Percentiles rank a stretch among this genome's conserved stretches.
phyloP scores from a whole-genome alignment of 495 filamentous ascomycete genomes.

The Oidiodendron maius region DNA sequence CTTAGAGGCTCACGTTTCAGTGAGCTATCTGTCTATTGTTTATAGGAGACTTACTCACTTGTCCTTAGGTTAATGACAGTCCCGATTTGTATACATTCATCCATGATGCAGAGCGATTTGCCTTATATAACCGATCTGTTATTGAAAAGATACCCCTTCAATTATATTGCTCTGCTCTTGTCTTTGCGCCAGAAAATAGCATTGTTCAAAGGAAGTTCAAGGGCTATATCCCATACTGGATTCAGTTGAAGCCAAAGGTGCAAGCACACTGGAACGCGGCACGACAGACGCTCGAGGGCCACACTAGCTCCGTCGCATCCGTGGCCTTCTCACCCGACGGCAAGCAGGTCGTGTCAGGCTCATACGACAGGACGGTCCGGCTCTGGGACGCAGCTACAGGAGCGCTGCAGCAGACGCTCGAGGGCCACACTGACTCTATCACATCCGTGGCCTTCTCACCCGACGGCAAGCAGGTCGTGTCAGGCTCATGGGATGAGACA shows the following conservation, averaged over 20 bases:
- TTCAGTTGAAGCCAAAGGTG: background rate
- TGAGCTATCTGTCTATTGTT: conserved; percentile 1
- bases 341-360: too few relatives aligned
- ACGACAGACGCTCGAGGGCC: background rate
- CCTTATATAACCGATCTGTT: conserved; percentile 2
- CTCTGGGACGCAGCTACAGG: too few relatives aligned
- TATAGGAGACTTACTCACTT: conserved; percentile 3
- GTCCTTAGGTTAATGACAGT: background rate
- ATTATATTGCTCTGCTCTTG: conserved; percentile 21
- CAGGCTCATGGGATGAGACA: too few relatives aligned
- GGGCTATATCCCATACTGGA: background rate
- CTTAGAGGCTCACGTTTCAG: too few relatives aligned
- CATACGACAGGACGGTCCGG: too few relatives aligned
- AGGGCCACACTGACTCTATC: too few relatives aligned
- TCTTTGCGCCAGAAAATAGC: conserved; percentile 24
- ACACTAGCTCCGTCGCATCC: too few relatives aligned
- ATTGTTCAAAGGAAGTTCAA: conserved; percentile 10
- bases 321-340: too few relatives aligned
- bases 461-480: too few relatives aligned
- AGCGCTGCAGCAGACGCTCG: too few relatives aligned
- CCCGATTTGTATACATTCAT: conserved; percentile 4
- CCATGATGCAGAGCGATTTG: conserved; percentile 5
- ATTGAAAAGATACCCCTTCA: conserved; percentile 25
- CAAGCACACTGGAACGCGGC: background rate
- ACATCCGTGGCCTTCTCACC: too few relatives aligned